Evolutionary conservation across 805 yeast genomes (phyloP), one percentile per base, ranked within the genome.

Genomic region (Trichomonascus vanleenenianus): DNA sequence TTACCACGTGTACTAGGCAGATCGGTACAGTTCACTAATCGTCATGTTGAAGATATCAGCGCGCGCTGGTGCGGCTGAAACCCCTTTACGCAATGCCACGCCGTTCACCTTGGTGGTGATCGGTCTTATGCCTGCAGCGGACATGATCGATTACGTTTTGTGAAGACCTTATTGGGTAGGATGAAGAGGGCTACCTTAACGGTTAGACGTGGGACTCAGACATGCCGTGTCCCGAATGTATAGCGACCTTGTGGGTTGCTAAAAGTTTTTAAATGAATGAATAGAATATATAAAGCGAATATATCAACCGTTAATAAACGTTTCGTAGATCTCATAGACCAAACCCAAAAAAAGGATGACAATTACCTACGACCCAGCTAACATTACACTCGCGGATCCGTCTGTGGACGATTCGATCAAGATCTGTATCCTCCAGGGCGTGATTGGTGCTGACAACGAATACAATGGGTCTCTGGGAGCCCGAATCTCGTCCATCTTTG

Each of bases 401-500:
- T 34, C 43, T 9, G 65, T 61, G 3, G 53, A 59, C 18, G 67
- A 68, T 42, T 54, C 67, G 12, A 68, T 72, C 69, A 70, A 70
- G 53, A 53, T 51, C 4, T 71, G 75, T 50, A 68, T 67, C 3
- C 40, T 71, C 18, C 61, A 67, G 22, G 74, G 74, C 9, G 73
- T 67, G 2, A 63, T 60, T 51, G 66, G 55, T 37, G 66, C 70
- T 19, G 69, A 55, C 9, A 65, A 66, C 46, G 74, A 65, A 16
- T 72, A 66, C 55, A 63, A 63, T 43, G 78, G 77, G 4, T 53
- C 58, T 15, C 47, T 71, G 19, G 76, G 75, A 2, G 72, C 72
- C 8, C 67, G 78, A 41, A 66, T 73, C 47, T 78, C 84, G 2
- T 64, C 85, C 2, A 63, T 81, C 4, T 81, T 81, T 59, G 86